Conservation (phyloP, 495 filamentous ascomycete species). For the Aspergillus nanangensis region DNA sequence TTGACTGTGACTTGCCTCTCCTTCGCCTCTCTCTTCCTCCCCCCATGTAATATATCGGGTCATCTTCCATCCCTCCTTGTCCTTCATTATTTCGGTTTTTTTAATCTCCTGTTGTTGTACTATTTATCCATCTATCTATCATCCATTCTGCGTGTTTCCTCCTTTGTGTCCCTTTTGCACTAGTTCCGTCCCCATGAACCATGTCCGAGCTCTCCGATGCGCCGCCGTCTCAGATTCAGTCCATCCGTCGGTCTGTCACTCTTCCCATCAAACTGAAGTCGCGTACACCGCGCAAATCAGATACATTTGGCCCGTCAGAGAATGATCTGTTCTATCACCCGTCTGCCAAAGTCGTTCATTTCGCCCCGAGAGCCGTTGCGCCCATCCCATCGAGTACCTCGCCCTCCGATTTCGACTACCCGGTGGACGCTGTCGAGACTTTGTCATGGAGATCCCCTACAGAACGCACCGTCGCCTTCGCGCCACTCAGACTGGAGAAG, state of each 20-base stretch:
- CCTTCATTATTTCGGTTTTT: too few relatives aligned
- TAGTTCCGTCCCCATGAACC: constrained; percentile 22
- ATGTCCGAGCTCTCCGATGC: constrained; percentile 38
- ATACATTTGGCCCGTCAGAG: constrained; percentile 41
- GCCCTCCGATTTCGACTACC: constrained; percentile 44
- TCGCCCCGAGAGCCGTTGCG: constrained; percentile 42
- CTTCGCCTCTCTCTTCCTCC: constrained; percentile 10
- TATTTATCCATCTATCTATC: neutral
- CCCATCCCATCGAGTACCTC: constrained; percentile 38
- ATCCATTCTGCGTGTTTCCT: neutral
- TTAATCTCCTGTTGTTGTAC: neutral
- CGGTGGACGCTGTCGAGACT: constrained; percentile 43
- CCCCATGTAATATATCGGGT: constrained; percentile 3
- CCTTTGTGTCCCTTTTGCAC: constrained; percentile 4
- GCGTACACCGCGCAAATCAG: constrained; percentile 27
- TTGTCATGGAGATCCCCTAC: constrained; percentile 70
- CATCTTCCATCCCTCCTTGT: constrained; percentile 3
- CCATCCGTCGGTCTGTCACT: constrained; percentile 55
- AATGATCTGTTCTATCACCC: constrained; percentile 70
- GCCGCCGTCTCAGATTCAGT: constrained; percentile 29
- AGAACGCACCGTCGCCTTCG: constrained; percentile 78
- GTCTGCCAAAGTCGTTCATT: constrained; percentile 61
- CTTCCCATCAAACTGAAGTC: constrained; percentile 48
- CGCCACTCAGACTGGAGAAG: constrained; percentile 73
- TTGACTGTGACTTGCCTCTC: too few relatives aligned